These are phyloP conservation scores for Chrysanthemum makinoi DNA, from an alignment of 129 eudicot genomes.

Conservation along the genomic window DNA sequence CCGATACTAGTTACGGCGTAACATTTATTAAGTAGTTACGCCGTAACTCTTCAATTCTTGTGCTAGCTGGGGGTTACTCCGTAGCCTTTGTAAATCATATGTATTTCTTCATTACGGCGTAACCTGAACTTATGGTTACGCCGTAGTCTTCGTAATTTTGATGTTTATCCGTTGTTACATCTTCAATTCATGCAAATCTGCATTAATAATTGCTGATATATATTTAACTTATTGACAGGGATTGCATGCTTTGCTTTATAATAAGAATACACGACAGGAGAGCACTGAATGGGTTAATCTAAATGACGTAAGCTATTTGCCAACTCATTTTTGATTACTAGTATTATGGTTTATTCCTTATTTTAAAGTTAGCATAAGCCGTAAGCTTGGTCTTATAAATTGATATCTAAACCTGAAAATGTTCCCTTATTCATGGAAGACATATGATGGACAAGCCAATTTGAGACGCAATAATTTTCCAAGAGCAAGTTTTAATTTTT, in stretches of 20 bases:
- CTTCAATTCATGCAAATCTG: constrained; percentile 2
- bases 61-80: too few species aligned
- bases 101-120: too few species aligned
- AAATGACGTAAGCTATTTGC: constrained; percentile 58
- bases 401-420: background rate
- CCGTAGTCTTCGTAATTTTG: too few species aligned
- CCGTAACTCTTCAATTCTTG: too few species aligned
- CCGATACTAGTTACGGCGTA: too few species aligned
- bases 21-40: too few species aligned
- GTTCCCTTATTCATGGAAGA: background rate
- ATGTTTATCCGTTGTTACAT: too few species aligned
- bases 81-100: too few species aligned
- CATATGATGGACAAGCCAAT: background rate
- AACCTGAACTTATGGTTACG: too few species aligned
- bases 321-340: background rate
- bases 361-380: constrained; percentile 1
- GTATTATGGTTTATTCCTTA: background rate
- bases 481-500: too few species aligned
- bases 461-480: background rate
- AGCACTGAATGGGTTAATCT: constrained; percentile 89
- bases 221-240: constrained; percentile 52
- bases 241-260: constrained; percentile 75
- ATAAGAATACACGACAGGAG: constrained; percentile 62
- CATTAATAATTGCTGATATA: constrained; percentile 10
- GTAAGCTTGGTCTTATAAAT: background rate